Evolutionary conservation across 2,329 filamentous ascomycete genomes (phyloP), one percentile per base, ranked within the genome.

Genomic region (Magnaporthiopsis incrustans): DNA sequence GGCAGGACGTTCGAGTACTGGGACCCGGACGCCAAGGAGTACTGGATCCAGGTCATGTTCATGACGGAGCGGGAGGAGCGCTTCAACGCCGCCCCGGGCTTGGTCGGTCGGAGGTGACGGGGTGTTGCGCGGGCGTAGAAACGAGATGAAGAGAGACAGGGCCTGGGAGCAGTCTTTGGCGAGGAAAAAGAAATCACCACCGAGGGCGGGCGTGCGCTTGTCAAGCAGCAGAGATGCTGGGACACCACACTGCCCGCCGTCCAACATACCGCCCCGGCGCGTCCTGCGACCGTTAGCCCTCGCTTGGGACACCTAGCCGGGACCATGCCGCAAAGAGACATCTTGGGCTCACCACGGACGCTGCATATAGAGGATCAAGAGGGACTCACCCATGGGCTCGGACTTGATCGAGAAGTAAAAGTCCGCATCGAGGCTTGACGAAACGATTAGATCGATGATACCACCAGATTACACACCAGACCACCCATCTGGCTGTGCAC

Each of bases 11-110:
- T 94, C 84, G 89, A 86, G 63, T 98, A 93, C 88, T 99, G 93
- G 82, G 95, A 99, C 77, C 88, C 89, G 66, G 95, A 99, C 75
- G 87, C 89, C 67, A 97, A 96, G 82, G 94, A 98, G 80, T 99
- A 96, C 74, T 98, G 92, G 91, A 85, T 97, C 57, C 95, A 98
- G 81, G 85, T 99, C 68, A 90, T 98, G 82, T 99, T 98, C 79
- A 95, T 97, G 85, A 98, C 95, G 56, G 95, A 99, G 81, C 87
- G 95, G 68, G 95, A 98, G 78, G 94, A 97, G 82, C 83, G 92
- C 66, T 98, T 88, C 68, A 86, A 85, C 61, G 85, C 85, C 25
- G 86, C 86, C 63, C 86, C 86, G 0, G 86, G 86, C 15, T 72
- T 88, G 70, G 81, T 81, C 32, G 79, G 79, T 2, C 73, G 81